A percentile compares a stretch with the other conserved stretches of the same genome.
Conservation (phyloP, 768 basidiomycete species). For the Suillus luteus region DNA sequence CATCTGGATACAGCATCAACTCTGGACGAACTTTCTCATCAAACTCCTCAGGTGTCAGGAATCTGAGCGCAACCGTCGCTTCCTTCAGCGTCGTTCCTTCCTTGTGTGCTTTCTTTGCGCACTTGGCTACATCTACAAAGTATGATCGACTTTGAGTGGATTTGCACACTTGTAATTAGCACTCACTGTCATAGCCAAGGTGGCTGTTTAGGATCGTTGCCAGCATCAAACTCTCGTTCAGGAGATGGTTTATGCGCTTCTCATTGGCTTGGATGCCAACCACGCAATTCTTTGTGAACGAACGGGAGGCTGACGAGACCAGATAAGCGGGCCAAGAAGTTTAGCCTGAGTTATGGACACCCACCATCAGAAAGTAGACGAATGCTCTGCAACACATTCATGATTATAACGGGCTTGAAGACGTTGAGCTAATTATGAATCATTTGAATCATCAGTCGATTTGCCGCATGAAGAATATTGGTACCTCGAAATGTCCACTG, state of each 20-base stretch:
- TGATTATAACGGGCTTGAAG: slow-evolving; percentile 98
- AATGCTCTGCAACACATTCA: slow-evolving; percentile 96
- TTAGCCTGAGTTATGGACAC: slow-evolving; percentile 21
- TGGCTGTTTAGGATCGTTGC: slow-evolving; percentile 96
- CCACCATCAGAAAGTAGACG: slow-evolving; percentile 88
- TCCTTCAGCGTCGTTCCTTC: slow-evolving; percentile 96
- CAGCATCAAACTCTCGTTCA: slow-evolving; percentile 97
- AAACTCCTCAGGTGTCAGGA: slow-evolving; percentile 88
- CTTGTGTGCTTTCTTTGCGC: slow-evolving; percentile 99
- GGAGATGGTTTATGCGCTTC: slow-evolving; percentile 81
- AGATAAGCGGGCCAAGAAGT: slow-evolving; percentile 12
- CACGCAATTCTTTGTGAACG: slow-evolving; percentile 96
- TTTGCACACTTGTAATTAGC: slow-evolving; percentile 7
- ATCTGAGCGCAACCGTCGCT: slow-evolving; percentile 86
- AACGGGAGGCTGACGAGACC: slow-evolving; percentile 64
- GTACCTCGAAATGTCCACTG: slow-evolving; percentile 94
- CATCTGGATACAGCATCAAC: slow-evolving; percentile 81
- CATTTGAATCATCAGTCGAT: no score
- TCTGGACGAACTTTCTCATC: slow-evolving; percentile 92
- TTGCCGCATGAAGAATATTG: slow-evolving; percentile 2
- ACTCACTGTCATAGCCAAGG: slow-evolving; percentile 95
- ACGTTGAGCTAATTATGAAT: slow-evolving; percentile 77
- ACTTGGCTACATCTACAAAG: slow-evolving; percentile 87
- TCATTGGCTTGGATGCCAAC: slow-evolving; percentile 97
- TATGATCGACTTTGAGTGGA: slow-evolving; percentile 5